A percentile compares a stretch with the other conserved stretches of the same genome.
Conservation (phyloP, 2,329 filamentous ascomycete genomes). For the Ceratocystis eucalypticola region DNA sequence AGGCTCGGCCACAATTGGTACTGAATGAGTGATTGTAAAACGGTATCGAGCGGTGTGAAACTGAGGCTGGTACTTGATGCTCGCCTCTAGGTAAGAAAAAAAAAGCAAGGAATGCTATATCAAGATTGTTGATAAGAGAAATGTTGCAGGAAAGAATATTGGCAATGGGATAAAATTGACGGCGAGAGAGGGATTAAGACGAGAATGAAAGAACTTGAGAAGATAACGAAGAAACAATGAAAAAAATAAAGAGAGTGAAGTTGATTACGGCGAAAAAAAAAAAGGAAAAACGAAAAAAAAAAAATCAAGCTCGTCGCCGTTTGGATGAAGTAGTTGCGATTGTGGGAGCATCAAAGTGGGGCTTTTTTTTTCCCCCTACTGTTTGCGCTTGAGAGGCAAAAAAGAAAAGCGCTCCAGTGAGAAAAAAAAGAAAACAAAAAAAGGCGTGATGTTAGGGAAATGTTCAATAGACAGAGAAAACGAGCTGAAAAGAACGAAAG, state of each 20-base stretch:
- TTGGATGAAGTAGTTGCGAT: slow-evolving; percentile 7
- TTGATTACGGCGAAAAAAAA: neutral
- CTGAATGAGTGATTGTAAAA: neutral
- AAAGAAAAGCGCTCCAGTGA: neutral
- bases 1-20: neutral
- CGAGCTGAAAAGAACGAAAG: neutral
- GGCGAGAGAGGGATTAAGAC: neutral
- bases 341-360: neutral
- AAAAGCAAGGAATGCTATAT: neutral
- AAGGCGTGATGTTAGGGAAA: neutral
- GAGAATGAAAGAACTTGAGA: neutral
- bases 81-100: neutral
- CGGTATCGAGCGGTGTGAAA: neutral
- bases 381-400: neutral
- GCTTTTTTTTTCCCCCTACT: neutral
- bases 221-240: neutral
- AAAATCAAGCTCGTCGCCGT: neutral
- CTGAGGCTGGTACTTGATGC: neutral
- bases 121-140: slow-evolving; percentile 8
- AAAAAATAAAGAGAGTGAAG: neutral
- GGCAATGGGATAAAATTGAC: neutral
- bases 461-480: neutral
- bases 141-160: neutral
- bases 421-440: neutral
- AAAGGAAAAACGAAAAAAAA: neutral